A percentile compares a stretch with the other conserved stretches of the same genome.
Evolutionary conservation across 169 alveolate species (phyloP).

Genomic region (Cryptosporidium muris): DNA sequence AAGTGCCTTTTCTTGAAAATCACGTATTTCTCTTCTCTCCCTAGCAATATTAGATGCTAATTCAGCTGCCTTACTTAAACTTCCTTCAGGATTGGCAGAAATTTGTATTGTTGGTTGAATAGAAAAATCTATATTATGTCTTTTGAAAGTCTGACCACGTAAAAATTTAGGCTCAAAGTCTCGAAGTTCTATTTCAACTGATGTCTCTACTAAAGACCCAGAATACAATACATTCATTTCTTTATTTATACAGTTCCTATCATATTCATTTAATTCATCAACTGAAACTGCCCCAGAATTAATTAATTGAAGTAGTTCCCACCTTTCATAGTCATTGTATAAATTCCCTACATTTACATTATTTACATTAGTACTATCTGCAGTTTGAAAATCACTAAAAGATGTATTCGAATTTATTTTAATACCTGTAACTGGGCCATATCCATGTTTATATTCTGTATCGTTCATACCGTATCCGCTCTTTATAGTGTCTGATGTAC

Average conservation of each 20-base stretch:
- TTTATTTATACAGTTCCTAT: background rate
- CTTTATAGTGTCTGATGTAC: slow-evolving; percentile 6
- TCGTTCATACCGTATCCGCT: slow-evolving; percentile 59
- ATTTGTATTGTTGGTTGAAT: slow-evolving; percentile 76
- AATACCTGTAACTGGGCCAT: slow-evolving; percentile 85
- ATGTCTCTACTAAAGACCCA: slow-evolving; percentile 10
- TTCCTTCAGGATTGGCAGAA: slow-evolving; percentile 92
- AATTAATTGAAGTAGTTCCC: slow-evolving; percentile 68
- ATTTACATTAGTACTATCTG: background rate
- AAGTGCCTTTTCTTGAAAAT: slow-evolving; percentile 83
- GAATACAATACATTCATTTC: background rate
- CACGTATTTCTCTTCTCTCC: slow-evolving; percentile 87
- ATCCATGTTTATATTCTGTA: slow-evolving; percentile 8
- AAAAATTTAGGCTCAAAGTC: slow-evolving; percentile 94
- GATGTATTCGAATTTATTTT: slow-evolving; percentile 29
- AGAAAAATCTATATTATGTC: slow-evolving; percentile 80
- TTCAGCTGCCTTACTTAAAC: slow-evolving; percentile 91
- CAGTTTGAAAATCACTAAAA: background rate
- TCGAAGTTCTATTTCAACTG: slow-evolving; percentile 89
- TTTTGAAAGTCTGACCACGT: slow-evolving; percentile 93
- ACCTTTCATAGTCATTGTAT: slow-evolving; percentile 76
- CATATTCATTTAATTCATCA: slow-evolving; percentile 12
- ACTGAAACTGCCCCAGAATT: slow-evolving; percentile 53
- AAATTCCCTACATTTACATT: background rate
- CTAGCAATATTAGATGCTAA: slow-evolving; percentile 83